Conservation (phyloP, 1,284 basidiomycete species). For the Apiotrichum sp. region DNA sequence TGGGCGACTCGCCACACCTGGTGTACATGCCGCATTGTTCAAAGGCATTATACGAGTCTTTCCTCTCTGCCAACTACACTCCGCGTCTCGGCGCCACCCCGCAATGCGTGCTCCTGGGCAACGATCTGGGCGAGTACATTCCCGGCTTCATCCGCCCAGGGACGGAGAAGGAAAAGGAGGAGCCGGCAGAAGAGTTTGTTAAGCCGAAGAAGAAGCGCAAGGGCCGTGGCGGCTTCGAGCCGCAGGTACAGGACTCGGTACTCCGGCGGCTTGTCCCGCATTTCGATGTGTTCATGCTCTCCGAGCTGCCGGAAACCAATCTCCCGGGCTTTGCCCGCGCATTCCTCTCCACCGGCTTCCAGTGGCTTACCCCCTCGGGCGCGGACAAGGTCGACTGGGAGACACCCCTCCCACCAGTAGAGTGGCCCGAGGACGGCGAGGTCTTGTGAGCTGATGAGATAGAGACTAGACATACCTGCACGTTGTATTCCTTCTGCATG, state of each 20-base stretch:
- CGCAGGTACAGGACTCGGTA: constrained; percentile 25
- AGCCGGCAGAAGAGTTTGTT: constrained; percentile 24
- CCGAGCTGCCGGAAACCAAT: constrained; percentile 36
- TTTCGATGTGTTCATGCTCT: constrained; percentile 21
- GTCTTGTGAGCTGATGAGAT: constrained; percentile 10
- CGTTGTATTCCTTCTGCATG: neutral
- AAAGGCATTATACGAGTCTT: constrained; percentile 35
- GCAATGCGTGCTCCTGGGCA: constrained; percentile 32
- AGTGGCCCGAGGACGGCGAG: constrained; percentile 39
- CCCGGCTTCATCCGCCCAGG: constrained; percentile 20
- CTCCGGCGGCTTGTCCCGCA: constrained; percentile 38
- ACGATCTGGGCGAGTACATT: constrained; percentile 39
- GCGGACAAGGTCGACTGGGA: constrained; percentile 32
- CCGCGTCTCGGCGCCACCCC: constrained; percentile 10
- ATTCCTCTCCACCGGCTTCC: constrained; percentile 37
- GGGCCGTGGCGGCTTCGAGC: constrained; percentile 13
- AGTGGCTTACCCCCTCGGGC: constrained; percentile 27
- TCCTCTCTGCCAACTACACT: constrained; percentile 29
- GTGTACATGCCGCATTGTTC: constrained; percentile 43
- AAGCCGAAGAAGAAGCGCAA: constrained; percentile 43
- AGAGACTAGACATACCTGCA: neutral
- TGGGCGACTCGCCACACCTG: constrained; percentile 22
- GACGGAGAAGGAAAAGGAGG: neutral
- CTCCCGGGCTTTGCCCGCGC: constrained; percentile 42
- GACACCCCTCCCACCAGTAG: constrained; percentile 29